Percentiles rank a stretch among this genome's conserved stretches.
Evolutionary conservation across 169 alveolate species (phyloP).

Genomic region (Toxoplasma gondii): DNA sequence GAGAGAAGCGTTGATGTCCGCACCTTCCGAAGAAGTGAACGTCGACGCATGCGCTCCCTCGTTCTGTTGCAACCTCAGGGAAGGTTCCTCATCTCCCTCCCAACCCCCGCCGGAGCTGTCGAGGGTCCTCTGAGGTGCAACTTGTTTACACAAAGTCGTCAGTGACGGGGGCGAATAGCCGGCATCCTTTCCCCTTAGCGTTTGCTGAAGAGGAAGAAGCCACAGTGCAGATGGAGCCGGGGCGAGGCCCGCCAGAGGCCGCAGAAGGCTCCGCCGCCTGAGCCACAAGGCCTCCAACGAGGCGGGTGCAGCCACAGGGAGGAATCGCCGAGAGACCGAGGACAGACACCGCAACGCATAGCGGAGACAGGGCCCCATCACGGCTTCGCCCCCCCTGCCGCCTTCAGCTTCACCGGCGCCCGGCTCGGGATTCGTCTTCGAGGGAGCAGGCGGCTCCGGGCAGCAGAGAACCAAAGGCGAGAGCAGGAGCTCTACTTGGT

Average conservation of each 20-base stretch:
- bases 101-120: too few species aligned
- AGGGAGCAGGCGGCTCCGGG: background rate
- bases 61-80: too few species aligned
- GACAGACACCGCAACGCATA: background rate
- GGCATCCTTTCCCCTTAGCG: too few species aligned
- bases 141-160: too few species aligned
- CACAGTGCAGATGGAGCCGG: background rate
- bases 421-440: background rate
- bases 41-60: too few species aligned
- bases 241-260: background rate
- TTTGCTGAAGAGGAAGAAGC: background rate
- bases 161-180: too few species aligned
- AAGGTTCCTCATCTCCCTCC: too few species aligned
- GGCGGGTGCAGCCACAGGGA: background rate
- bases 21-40: too few species aligned
- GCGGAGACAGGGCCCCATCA: background rate
- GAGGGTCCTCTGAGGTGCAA: too few species aligned
- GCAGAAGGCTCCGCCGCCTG: background rate
- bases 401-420: constrained; percentile 10
- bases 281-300: background rate
- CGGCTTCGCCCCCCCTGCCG: background rate
- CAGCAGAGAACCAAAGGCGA: constrained; percentile 62
- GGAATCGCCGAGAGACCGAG: background rate
- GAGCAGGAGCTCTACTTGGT: constrained; percentile 51
- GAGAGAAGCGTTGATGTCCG: too few species aligned